Evolutionary conservation across 176 grass and related monocot species (phyloP).

Genomic region (Rhipidocladum racemiflorum): DNA sequence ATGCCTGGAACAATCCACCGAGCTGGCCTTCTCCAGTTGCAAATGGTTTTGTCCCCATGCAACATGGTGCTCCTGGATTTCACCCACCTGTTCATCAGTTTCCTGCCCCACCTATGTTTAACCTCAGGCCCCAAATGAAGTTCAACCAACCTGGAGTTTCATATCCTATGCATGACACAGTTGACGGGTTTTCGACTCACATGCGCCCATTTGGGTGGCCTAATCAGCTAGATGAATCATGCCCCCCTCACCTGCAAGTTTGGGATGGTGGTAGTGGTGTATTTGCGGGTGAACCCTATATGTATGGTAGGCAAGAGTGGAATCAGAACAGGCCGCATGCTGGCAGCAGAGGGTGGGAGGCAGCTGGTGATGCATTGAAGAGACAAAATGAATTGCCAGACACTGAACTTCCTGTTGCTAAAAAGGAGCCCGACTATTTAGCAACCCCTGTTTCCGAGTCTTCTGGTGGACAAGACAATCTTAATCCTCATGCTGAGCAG

Average conservation of each 20-base stretch:
- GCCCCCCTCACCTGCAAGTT: constrained; percentile 67
- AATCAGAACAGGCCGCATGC: constrained; percentile 61
- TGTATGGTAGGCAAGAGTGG: constrained; percentile 71
- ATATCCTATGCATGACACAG: constrained; percentile 81
- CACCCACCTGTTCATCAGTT: constrained; percentile 68
- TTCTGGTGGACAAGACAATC: constrained; percentile 31
- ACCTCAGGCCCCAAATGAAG: constrained; percentile 74
- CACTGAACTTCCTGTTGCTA: constrained; percentile 48
- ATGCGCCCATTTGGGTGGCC: constrained; percentile 86
- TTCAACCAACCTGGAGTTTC: constrained; percentile 70
- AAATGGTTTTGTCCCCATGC: constrained; percentile 84
- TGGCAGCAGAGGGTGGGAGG: constrained; percentile 57
- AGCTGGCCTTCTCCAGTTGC: constrained; percentile 70
- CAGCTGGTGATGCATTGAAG: constrained; percentile 53
- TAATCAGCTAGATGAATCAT: constrained; percentile 69
- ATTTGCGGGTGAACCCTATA: constrained; percentile 57
- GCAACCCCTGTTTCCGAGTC: constrained; percentile 33
- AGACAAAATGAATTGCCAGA: constrained; percentile 43
- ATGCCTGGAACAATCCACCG: constrained; percentile 76
- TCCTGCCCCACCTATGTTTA: constrained; percentile 69
- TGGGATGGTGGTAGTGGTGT: constrained; percentile 60
- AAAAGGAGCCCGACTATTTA: constrained; percentile 53
- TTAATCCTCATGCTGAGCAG: constrained; percentile 32
- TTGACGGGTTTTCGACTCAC: constrained; percentile 71
- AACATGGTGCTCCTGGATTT: constrained; percentile 80